Base-by-base conservation (phyloP, 116 monocot species). In the Cymodocea nodosa region DNA sequence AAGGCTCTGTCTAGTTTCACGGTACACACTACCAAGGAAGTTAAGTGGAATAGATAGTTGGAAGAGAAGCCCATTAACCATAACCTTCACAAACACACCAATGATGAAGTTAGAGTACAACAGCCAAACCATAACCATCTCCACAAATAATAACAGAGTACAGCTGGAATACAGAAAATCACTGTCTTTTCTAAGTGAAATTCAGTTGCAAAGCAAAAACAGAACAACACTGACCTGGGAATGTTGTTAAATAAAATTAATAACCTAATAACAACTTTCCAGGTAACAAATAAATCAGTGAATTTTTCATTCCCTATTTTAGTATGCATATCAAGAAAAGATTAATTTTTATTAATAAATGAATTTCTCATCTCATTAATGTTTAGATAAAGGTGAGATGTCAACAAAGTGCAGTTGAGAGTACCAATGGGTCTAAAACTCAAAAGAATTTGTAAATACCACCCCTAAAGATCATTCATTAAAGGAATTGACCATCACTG, bases 21-120 rank as follows among this genome's bases (percentile, higher is more conserved):
- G 82, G 64, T 98, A 98, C 19, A 92, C 89, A 72, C 92, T 98
- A 62, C 98, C 98, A 76, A 98, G 98, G 66, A 98, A 98, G 70
- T 98, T 98, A 60, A 98, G 89, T 64, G 98, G 98, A 39, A 98
- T 70, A 61, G 98, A 98, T 44, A 98, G 77, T 69, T 98, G 98
- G 68, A 98, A 98, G 53, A 98, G 91, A 64, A 98, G 98, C 40
- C 92, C 98, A 74, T 98, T 98, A 15, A 98, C 87, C 98, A 98
- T 98, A 55, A 97, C 97, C 97, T 97, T 63, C 39, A 17, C 15
- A 16, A 17, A 9, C 35, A 68, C 20, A 19, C 11, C 17, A 61
- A 35, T 35, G 15, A 35, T 61, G 36, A 61, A 36, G 14, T 8
- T 24, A 35, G n/a, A 61, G 34, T 61, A 61, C 15, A 35, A 36